These are phyloP conservation scores for Eutypella sp. DNA, from an alignment of 2,329 filamentous ascomycete species.

Conservation along the genomic window DNA sequence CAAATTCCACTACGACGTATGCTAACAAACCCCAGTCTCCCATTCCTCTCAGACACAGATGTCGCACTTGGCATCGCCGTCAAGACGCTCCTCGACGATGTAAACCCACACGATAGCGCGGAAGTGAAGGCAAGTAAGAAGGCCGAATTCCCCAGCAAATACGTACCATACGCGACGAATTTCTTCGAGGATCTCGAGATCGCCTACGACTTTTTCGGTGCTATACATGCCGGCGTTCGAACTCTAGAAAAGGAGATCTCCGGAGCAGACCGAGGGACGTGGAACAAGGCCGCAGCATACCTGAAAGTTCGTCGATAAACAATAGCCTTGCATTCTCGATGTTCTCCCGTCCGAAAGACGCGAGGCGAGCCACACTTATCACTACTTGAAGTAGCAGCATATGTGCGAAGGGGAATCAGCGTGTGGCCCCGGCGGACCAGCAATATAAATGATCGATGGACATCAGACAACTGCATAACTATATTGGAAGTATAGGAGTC, in stretches of 20 bases:
- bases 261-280: constrained; percentile 42
- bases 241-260: constrained; percentile 43
- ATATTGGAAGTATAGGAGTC: not conserved
- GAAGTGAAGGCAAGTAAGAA: constrained; percentile 42
- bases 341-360: not conserved
- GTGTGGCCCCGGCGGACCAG: not conserved
- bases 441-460: not conserved
- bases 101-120: constrained; percentile 52
- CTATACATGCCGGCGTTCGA: constrained; percentile 53
- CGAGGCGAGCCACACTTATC: not conserved
- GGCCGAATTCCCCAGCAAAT: constrained; percentile 45
- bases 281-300: constrained; percentile 52
- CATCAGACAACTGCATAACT: not conserved
- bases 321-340: not conserved
- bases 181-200: constrained; percentile 57
- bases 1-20: constrained; percentile 1
- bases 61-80: constrained; percentile 74
- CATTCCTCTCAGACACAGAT: constrained; percentile 65
- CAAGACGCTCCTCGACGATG: constrained; percentile 72
- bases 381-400: not conserved
- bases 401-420: not conserved
- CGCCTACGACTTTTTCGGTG: constrained; percentile 53
- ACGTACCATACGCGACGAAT: constrained; percentile 54
- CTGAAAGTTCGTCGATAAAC: constrained; percentile 34
- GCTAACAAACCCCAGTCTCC: constrained; percentile 43